These are phyloP conservation scores for Ciborinia camelliae DNA, from an alignment of 2,329 filamentous ascomycete species.

Conservation along the genomic window DNA sequence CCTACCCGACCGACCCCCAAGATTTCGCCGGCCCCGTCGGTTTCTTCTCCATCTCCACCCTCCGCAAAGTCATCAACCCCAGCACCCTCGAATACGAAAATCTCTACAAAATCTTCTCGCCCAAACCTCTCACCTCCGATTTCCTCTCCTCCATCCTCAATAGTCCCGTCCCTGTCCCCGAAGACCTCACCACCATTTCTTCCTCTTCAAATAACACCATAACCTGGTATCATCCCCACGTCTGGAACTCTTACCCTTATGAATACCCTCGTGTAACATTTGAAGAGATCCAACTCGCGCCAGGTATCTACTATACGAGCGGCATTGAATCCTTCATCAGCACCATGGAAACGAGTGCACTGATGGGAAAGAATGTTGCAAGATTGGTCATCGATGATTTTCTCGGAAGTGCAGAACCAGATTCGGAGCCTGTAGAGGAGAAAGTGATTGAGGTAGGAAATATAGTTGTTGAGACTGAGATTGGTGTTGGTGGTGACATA, in stretches of 20 bases:
- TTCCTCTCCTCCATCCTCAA: conserved; percentile 52
- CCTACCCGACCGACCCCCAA: conserved; percentile 44
- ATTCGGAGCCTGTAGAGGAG: conserved; percentile 1
- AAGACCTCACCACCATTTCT: conserved; percentile 29
- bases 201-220: conserved; percentile 52
- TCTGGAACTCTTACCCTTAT: conserved; percentile 83
- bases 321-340: conserved; percentile 92
- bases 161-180: conserved; percentile 38
- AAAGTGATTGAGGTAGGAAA: not conserved
- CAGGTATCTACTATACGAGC: conserved; percentile 66
- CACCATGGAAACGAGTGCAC: conserved; percentile 92
- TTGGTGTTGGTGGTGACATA: not conserved
- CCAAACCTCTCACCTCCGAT: conserved; percentile 48
- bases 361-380: conserved; percentile 87
- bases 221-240: conserved; percentile 73
- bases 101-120: conserved; percentile 65
- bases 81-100: conserved; percentile 51
- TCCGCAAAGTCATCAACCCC: conserved; percentile 62
- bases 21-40: conserved; percentile 67
- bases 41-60: conserved; percentile 83
- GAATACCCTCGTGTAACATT: conserved; percentile 83
- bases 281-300: conserved; percentile 69
- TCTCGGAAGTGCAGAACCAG: conserved; percentile 31
- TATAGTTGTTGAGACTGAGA: not conserved
- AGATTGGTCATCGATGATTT: conserved; percentile 64